These are phyloP conservation scores for Aspergillus latus DNA, from an alignment of 2,329 filamentous ascomycete genomes.

Conservation along the genomic window DNA sequence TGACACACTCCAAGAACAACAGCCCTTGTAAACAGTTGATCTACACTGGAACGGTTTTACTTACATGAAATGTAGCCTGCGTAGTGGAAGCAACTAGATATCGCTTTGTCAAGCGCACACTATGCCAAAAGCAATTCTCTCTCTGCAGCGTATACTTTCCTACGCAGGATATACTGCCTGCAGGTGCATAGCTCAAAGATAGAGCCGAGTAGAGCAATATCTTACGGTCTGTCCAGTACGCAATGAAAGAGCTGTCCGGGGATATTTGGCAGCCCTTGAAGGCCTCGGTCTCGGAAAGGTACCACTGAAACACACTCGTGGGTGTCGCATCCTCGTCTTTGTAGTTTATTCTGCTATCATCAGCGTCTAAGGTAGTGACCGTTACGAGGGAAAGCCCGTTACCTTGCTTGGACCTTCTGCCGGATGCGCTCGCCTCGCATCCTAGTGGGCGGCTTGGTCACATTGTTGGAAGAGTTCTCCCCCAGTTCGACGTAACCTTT, in stretches of 20 bases:
- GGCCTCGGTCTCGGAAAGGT: not conserved
- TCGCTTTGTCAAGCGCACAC: not conserved
- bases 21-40: not conserved
- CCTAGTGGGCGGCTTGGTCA: not conserved
- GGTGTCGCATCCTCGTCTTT: not conserved
- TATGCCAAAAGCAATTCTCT: not conserved
- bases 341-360: not conserved
- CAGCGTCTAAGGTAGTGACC: not conserved
- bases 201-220: not conserved
- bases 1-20: not conserved
- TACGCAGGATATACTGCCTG: not conserved
- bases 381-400: not conserved
- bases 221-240: conserved; percentile 4
- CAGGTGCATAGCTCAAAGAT: not conserved
- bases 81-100: conserved; percentile 6
- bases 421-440: not conserved
- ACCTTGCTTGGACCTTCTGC: not conserved
- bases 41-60: not conserved
- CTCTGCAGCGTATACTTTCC: not conserved
- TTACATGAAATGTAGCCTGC: not conserved
- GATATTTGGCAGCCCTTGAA: conserved; percentile 5
- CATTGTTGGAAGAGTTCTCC: not conserved
- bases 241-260: not conserved
- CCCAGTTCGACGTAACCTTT: not conserved
- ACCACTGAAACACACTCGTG: not conserved